Conservation (phyloP, 495 filamentous ascomycete species). For the Hypoxylon subgilvum region DNA sequence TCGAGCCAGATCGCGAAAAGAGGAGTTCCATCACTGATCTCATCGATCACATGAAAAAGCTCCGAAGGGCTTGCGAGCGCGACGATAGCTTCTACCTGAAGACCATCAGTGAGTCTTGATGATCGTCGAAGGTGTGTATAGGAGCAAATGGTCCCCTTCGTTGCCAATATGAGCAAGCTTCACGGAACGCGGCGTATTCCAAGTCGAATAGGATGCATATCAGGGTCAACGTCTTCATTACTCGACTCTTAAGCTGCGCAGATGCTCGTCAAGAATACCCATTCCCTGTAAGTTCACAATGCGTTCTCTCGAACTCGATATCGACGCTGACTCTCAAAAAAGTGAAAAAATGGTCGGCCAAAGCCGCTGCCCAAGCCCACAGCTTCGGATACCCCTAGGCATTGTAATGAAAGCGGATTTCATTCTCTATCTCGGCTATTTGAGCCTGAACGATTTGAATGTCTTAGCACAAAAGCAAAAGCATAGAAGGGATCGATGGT, state of each 20-base stretch:
- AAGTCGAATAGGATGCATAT: not conserved
- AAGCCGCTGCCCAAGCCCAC: no score
- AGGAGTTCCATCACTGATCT: constrained; percentile 1
- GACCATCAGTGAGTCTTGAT: not conserved
- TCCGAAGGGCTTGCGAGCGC: constrained; percentile 3
- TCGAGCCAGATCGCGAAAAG: constrained; percentile 15
- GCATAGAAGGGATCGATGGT: not conserved
- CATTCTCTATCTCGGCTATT: constrained; percentile 4
- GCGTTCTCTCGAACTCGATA: not conserved
- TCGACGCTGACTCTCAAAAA: not conserved
- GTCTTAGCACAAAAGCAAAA: not conserved
- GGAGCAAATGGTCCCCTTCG: not conserved
- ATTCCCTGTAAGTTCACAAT: not conserved
- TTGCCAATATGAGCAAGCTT: not conserved
- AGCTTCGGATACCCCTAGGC: not conserved
- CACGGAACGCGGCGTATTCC: not conserved
- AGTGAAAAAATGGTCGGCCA: not conserved
- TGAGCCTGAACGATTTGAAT: not conserved
- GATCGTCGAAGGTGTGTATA: not conserved
- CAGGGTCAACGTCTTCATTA: not conserved
- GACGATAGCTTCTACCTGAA: constrained; percentile 17
- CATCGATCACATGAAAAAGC: constrained; percentile 3
- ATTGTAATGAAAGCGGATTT: constrained; percentile 12
- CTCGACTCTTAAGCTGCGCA: not conserved
- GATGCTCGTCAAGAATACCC: not conserved